Evolutionary conservation across 805 yeast genomes (phyloP).

Genomic region (Teunomyces kruisii): DNA sequence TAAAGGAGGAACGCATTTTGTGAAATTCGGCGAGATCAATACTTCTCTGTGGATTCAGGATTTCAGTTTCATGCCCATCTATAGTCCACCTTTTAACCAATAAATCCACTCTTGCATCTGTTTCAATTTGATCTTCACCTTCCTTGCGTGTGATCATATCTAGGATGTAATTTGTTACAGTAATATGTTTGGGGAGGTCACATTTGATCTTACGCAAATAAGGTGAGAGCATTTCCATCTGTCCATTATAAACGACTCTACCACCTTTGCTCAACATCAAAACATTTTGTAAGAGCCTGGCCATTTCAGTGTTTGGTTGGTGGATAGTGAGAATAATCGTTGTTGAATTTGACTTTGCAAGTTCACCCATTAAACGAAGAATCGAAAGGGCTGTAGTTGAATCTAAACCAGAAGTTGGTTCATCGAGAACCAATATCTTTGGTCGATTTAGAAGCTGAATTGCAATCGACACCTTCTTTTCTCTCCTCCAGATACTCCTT

Average conservation of each 20-base stretch:
- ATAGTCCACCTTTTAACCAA: conserved; percentile 30
- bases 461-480: conserved; percentile 28
- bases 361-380: conserved; percentile 15
- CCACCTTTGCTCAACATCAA: conserved; percentile 26
- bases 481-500: conserved; percentile 30
- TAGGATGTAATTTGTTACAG: conserved; percentile 20
- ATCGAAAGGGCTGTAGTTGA: conserved; percentile 23
- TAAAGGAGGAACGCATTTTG: conserved; percentile 6
- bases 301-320: conserved; percentile 26
- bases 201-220: conserved; percentile 15
- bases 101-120: conserved; percentile 20
- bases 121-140: conserved; percentile 23
- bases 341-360: conserved; percentile 19
- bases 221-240: conserved; percentile 5
- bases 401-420: conserved; percentile 29
- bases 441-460: conserved; percentile 25
- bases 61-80: background rate
- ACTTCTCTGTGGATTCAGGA: no score
- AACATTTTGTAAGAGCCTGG: conserved; percentile 18
- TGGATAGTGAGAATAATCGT: conserved; percentile 26
- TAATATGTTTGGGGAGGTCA: conserved; percentile 13
- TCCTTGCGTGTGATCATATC: conserved; percentile 46
- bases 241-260: conserved; percentile 21
- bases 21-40: background rate
- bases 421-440: conserved; percentile 24